Evolutionary conservation across 345 rosid genomes (phyloP), one percentile per base, ranked within the genome.

Genomic region (Jatropha curcas): DNA sequence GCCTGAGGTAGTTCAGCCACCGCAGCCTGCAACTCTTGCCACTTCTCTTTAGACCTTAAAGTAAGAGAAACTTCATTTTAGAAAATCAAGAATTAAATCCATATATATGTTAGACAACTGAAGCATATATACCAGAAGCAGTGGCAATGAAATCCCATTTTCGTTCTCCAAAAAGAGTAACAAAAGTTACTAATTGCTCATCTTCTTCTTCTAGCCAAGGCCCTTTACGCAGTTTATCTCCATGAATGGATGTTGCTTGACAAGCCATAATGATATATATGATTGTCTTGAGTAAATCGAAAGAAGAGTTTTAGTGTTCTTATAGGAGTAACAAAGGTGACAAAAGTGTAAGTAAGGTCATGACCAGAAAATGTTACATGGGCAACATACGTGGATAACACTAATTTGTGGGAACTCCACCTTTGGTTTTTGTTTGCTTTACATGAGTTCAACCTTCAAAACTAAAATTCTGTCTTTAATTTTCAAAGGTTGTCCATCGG

Each of bases 11-110:
- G 82, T 92, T 88, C 84, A 90, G 78, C 96, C 96, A 88, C 37
- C 93, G 80, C 67, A 87, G 74, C 61, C 92, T 84, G 70, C 93
- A 90, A 81, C 92, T 90, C 88, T 88, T 88, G 35, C 96, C 94
- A 57, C 88, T 88, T 80, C 91, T 88, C 68, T 61, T 86, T 62
- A 92, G 61, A 61, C 91, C 96, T 87, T 81, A 48, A 78, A 59
- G 34, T 9, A 65, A 25, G 59, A 22, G 9, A 24, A 14, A 17
- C 3, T n/a, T 24, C 10, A 57, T 46, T 7, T 35, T 48, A 16
- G 4, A 16, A 27, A 35, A 27, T 35, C 35, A 70, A 35, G 33
- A 19, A 14, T 14, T 48, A 17, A 48, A n/a, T n/a, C n/a, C n/a
- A n/a, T n/a, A n/a, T n/a, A n/a, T n/a, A n/a, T n/a, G n/a, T n/a